Conservation (phyloP, 2,329 filamentous ascomycete species). For the Intubia oerlemansii region DNA sequence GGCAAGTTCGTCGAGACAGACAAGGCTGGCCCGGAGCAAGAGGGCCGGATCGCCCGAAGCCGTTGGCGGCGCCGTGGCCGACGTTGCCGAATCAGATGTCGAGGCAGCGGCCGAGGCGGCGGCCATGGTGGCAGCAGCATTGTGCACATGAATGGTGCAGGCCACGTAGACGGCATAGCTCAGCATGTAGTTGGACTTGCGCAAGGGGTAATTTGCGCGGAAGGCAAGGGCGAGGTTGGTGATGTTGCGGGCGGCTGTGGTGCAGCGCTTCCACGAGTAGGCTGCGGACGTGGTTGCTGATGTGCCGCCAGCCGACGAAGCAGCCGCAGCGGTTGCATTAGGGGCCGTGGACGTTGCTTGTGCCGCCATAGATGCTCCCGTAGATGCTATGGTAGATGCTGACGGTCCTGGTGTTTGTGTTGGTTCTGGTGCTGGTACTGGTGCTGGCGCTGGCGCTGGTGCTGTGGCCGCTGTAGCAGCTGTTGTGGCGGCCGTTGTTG, state of each 20-base stretch:
- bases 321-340: too few relatives aligned
- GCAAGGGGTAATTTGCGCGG: conserved; percentile 12
- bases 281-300: too few relatives aligned
- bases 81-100: too few relatives aligned
- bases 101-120: background rate
- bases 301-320: too few relatives aligned
- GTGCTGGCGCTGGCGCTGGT: background rate
- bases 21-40: conserved; percentile 11
- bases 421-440: background rate
- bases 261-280: conserved; percentile 12
- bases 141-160: conserved; percentile 19
- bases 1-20: conserved; percentile 14
- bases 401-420: too few relatives aligned
- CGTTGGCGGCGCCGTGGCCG: background rate
- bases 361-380: too few relatives aligned
- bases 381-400: too few relatives aligned
- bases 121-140: conserved; percentile 12
- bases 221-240: conserved; percentile 13
- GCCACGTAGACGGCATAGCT: conserved; percentile 18
- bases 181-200: conserved; percentile 15
- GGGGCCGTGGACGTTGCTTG: too few relatives aligned
- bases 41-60: background rate
- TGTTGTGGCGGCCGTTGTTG: too few relatives aligned
- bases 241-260: conserved; percentile 15
- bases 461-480: too few relatives aligned